These are phyloP conservation scores for Solanum chmielewskii DNA, from an alignment of 257 asterid genomes.

Conservation along the genomic window DNA sequence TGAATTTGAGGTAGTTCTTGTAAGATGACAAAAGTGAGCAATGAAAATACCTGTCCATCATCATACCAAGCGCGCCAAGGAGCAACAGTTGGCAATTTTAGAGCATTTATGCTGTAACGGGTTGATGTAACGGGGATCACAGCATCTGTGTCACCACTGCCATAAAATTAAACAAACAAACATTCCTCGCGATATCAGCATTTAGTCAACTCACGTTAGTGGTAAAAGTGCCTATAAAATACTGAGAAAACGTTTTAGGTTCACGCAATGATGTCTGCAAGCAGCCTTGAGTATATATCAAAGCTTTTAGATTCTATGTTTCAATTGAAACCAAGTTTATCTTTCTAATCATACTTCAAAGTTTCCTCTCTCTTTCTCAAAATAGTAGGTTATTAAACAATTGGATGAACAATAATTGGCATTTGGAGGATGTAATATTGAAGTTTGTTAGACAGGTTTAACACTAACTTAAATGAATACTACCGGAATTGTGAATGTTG, in stretches of 20 bases:
- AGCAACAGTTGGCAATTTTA: slow-evolving; percentile 47
- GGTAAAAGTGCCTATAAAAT: background rate
- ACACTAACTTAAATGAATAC: background rate
- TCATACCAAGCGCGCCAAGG: slow-evolving; percentile 89
- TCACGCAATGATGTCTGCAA: background rate
- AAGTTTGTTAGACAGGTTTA: background rate
- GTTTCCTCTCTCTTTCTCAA: background rate
- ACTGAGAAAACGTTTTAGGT: background rate
- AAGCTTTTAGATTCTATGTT: background rate
- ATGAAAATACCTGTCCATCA: slow-evolving; percentile 62
- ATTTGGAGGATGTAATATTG: background rate
- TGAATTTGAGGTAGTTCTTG: background rate
- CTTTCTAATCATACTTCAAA: background rate
- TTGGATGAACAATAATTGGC: background rate
- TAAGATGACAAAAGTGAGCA: background rate
- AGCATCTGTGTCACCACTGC: slow-evolving; percentile 91
- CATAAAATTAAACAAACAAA: background rate
- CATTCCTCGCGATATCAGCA: background rate
- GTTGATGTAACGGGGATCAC: slow-evolving; percentile 93
- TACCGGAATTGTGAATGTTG: background rate
- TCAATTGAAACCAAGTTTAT: background rate
- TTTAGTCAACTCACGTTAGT: background rate
- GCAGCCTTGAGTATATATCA: background rate
- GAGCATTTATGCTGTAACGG: slow-evolving; percentile 68
- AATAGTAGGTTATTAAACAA: background rate